These are phyloP conservation scores for Multifurca ochricompacta DNA, from an alignment of 768 basidiomycete genomes.

Conservation along the genomic window DNA sequence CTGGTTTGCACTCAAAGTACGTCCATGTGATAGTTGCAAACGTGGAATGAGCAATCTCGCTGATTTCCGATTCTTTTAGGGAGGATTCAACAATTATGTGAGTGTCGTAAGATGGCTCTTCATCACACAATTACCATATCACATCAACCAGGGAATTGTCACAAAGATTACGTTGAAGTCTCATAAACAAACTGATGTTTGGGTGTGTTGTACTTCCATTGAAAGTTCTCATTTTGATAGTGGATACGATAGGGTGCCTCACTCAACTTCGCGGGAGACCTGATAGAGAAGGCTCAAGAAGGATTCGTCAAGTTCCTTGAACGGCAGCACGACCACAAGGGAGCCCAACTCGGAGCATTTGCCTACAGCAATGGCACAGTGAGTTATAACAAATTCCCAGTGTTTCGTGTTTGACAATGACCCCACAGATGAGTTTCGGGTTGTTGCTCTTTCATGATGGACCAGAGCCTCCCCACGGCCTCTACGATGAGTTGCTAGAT, in stretches of 20 bases:
- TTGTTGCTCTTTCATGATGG: conserved; percentile 7
- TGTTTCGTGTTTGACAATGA: too few relatives aligned
- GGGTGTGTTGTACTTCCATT: too few relatives aligned
- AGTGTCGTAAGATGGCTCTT: neutral
- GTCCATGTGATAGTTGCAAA: neutral
- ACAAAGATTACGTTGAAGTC: conserved; percentile 12
- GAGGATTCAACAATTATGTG: conserved; percentile 14
- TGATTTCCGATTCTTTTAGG: neutral
- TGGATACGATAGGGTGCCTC: neutral
- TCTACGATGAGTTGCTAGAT: conserved; percentile 6
- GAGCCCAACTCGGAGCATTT: neutral
- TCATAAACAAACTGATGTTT: conserved; percentile 8
- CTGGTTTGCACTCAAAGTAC: conserved; percentile 15
- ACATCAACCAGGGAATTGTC: conserved; percentile 8
- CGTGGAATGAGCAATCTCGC: neutral
- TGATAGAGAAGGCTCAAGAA: neutral
- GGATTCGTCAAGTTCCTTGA: neutral
- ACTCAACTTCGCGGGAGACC: neutral
- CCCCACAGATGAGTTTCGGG: neutral
- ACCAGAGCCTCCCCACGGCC: neutral
- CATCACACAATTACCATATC: neutral
- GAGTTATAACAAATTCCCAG: neutral
- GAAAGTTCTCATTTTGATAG: neutral
- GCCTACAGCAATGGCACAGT: neutral
- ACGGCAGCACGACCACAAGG: neutral